phyloP scores from a whole-genome alignment of 257 asterid species.

The Rubia yunnanensis region DNA sequence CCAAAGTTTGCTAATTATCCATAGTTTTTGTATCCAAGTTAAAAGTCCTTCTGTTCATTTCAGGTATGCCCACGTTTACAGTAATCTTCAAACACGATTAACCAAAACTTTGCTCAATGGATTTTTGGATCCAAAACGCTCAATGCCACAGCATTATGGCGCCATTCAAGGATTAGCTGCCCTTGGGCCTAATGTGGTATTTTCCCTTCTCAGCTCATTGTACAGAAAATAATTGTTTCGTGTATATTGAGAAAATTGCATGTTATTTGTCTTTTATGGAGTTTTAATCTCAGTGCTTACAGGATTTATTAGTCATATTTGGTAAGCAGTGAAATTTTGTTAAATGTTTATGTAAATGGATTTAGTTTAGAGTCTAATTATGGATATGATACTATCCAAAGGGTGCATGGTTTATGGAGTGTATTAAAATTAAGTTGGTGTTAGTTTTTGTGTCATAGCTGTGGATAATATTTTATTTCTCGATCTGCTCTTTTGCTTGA shows the following conservation, averaged over 20 bases:
- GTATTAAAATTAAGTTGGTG: background rate
- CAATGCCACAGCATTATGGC: slow-evolving; percentile 92
- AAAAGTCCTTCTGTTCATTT: slow-evolving; percentile 6
- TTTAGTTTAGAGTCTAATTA: background rate
- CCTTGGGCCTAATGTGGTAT: slow-evolving; percentile 92
- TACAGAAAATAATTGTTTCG: background rate
- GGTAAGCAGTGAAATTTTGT: background rate
- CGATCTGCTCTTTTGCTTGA: background rate
- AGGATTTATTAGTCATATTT: background rate
- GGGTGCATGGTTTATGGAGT: background rate
- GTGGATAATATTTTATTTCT: background rate
- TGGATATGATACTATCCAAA: background rate
- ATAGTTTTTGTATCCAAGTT: background rate
- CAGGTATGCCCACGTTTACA: slow-evolving; percentile 86
- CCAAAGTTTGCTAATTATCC: background rate
- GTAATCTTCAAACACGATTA: slow-evolving; percentile 76
- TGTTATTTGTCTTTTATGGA: background rate
- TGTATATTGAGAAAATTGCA: background rate
- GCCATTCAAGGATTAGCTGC: slow-evolving; percentile 93
- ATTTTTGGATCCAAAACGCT: slow-evolving; percentile 70
- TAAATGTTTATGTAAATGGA: background rate
- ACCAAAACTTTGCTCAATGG: slow-evolving; percentile 70
- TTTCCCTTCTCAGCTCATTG: slow-evolving; percentile 4
- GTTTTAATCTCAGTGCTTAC: background rate
- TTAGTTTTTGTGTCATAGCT: background rate